These are phyloP conservation scores for Cryphonectria radicalis DNA, from an alignment of 2,329 filamentous ascomycete genomes.

Conservation along the genomic window DNA sequence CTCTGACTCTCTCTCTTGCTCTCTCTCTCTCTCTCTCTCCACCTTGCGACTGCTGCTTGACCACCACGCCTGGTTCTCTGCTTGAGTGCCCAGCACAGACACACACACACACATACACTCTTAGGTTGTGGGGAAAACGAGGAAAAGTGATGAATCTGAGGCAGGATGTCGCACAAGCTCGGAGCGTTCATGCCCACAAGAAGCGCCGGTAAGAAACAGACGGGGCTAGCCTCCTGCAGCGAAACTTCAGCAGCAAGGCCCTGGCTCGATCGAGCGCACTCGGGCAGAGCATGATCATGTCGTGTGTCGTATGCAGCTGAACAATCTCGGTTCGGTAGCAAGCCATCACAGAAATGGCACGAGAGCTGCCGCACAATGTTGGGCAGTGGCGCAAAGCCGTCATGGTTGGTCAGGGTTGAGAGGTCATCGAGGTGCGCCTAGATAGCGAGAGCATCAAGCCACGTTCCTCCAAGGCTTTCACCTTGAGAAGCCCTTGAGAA, in stretches of 20 bases:
- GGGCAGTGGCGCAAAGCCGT: not conserved
- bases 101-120: not conserved
- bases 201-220: not conserved
- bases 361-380: not conserved
- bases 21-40: not conserved
- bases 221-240: not conserved
- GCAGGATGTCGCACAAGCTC: not conserved
- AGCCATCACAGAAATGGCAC: not conserved
- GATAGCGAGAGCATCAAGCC: not conserved
- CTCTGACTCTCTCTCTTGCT: not conserved
- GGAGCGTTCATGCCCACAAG: not conserved
- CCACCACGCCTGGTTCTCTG: not conserved
- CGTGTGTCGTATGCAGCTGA: not conserved
- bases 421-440: not conserved
- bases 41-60: not conserved
- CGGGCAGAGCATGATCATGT: not conserved
- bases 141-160: not conserved
- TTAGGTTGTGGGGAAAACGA: not conserved
- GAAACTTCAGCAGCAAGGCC: not conserved
- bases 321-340: conserved; percentile 6
- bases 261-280: not conserved
- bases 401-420: not conserved
- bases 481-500: not conserved
- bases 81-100: no score
- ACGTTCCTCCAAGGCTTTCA: not conserved